These are phyloP conservation scores for Ajuga chamaepitys DNA, from an alignment of 257 asterid species.

Conservation along the genomic window DNA sequence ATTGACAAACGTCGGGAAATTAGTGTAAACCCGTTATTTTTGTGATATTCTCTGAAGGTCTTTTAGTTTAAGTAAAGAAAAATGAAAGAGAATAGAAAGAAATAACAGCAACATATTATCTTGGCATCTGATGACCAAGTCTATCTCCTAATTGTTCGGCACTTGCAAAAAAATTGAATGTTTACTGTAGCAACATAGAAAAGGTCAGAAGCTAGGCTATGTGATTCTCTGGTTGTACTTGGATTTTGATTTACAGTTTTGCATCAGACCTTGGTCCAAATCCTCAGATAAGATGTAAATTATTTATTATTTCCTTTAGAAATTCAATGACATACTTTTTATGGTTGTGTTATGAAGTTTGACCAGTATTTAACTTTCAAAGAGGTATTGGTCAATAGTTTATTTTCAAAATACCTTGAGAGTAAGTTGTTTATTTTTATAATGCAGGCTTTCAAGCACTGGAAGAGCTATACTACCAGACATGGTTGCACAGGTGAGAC, in stretches of 20 bases:
- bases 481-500: slow-evolving; percentile 92
- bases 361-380: neutral
- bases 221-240: neutral
- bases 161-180: neutral
- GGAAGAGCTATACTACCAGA: slow-evolving; percentile 49
- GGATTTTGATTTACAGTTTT: neutral
- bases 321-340: neutral
- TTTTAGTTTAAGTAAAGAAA: slow-evolving; percentile 2
- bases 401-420: neutral
- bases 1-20: neutral
- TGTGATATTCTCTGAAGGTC: neutral
- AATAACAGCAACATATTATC: neutral
- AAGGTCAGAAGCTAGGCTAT: neutral
- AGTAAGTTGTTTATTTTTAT: neutral
- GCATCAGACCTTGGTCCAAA: neutral
- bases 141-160: neutral
- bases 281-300: neutral
- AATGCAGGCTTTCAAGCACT: slow-evolving; percentile 75
- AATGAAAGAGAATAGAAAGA: neutral
- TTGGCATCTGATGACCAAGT: slow-evolving; percentile 3
- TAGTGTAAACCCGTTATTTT: neutral
- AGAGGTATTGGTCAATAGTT: slow-evolving; percentile 6
- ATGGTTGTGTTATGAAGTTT: neutral
- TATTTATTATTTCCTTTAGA: neutral
- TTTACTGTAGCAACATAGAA: neutral